Conservation (phyloP, 2,329 filamentous ascomycete genomes). For the Trichoderma koningii region DNA sequence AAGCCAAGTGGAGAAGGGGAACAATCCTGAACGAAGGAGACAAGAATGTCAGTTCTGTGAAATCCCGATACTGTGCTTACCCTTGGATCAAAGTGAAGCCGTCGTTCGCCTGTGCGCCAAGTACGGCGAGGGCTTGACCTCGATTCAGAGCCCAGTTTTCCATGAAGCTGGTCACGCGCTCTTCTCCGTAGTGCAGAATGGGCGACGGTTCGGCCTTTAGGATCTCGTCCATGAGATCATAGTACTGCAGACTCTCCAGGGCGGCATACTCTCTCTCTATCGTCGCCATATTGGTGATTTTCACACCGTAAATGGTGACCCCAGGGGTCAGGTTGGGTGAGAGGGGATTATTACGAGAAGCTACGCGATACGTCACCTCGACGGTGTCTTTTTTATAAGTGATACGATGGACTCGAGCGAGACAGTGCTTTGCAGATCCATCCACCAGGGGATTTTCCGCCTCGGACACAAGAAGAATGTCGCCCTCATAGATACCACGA, state of each 20-base stretch:
- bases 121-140: conserved; percentile 87
- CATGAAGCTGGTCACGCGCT: conserved; percentile 68
- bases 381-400: conserved; percentile 78
- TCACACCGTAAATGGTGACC: conserved; percentile 70
- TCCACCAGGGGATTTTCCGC: conserved; percentile 69
- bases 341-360: conserved; percentile 65
- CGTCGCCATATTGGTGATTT: conserved; percentile 90
- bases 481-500: conserved; percentile 74
- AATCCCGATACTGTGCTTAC: conserved; percentile 44
- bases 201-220: conserved; percentile 86
- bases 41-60: not conserved
- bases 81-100: conserved; percentile 96
- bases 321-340: conserved; percentile 67
- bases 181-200: conserved; percentile 76
- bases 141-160: conserved; percentile 81
- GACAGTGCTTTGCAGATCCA: conserved; percentile 71
- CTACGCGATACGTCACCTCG: conserved; percentile 84
- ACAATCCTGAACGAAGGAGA: not conserved
- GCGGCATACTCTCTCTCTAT: conserved; percentile 95
- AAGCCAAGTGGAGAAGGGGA: not conserved
- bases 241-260: conserved; percentile 87
- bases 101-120: conserved; percentile 92
- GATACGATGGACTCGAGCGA: conserved; percentile 79
- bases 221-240: conserved; percentile 93
- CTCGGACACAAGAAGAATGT: conserved; percentile 84